A percentile compares a stretch with the other conserved stretches of the same genome.
These are phyloP conservation scores for Talaromyces sp. DNA, from an alignment of 2,329 filamentous ascomycete species.

Conservation along the genomic window DNA sequence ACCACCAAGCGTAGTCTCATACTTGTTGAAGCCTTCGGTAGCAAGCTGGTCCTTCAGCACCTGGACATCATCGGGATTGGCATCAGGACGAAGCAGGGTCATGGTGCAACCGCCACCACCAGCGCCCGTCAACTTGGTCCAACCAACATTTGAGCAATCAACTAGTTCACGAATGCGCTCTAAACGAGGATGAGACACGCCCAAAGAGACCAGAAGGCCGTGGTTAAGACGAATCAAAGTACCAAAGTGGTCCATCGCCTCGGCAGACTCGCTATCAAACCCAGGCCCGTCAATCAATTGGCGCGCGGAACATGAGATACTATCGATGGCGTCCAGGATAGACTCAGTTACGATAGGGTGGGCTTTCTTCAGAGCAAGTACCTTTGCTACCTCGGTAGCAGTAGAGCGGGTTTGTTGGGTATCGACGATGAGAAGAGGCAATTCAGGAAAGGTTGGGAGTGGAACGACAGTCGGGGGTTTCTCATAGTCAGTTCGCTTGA, in stretches of 20 bases:
- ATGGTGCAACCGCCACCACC: conserved; percentile 96
- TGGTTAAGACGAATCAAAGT: conserved; percentile 94
- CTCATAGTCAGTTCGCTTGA: conserved; percentile 76
- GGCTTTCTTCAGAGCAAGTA: conserved; percentile 68
- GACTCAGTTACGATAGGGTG: conserved; percentile 77
- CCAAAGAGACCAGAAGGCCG: conserved; percentile 83
- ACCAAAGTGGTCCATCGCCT: conserved; percentile 72
- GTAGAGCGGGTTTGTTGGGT: conserved; percentile 88
- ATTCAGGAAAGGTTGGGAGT: conserved; percentile 84
- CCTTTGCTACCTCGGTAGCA: conserved; percentile 81
- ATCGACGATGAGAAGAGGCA: conserved; percentile 87
- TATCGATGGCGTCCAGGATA: conserved; percentile 83
- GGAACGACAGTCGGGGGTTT: conserved; percentile 76
- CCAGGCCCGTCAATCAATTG: conserved; percentile 59
- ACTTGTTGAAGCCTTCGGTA: conserved; percentile 76
- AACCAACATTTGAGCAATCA: conserved; percentile 85
- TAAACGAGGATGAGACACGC: conserved; percentile 90
- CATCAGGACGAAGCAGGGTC: conserved; percentile 75
- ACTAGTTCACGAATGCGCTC: conserved; percentile 90
- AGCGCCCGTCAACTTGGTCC: conserved; percentile 96
- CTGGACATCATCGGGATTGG: conserved; percentile 58
- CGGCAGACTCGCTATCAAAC: conserved; percentile 67
- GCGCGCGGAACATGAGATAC: conserved; percentile 60
- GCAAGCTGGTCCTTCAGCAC: conserved; percentile 67
- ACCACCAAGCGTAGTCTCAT: conserved; percentile 86